Base-by-base conservation (phyloP, 2,329 filamentous ascomycete genomes). In the Pseudocercospora vitis region DNA sequence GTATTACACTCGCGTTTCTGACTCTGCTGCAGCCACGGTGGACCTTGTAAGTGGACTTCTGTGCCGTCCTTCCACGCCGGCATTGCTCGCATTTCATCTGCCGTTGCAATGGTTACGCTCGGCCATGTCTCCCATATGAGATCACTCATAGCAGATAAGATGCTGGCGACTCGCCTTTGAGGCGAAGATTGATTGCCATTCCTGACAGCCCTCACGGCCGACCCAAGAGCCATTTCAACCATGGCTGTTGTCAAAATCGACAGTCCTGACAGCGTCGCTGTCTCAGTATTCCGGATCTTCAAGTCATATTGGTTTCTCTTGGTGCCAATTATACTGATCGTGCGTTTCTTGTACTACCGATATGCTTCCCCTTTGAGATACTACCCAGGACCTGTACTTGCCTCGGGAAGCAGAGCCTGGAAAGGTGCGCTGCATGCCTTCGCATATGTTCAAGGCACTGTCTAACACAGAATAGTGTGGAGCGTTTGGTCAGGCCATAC, bases 401-500 rank as follows among this genome's bases (percentile, higher is more conserved):
- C 65, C 5, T 68, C 65, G 16, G 63, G 64, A 11, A 66, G 63
- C 42, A 63, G 65, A 24, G 56, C 56, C 16, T 68, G 65, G 65
- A 68, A 68, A 54, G 65, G 58, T 57, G 42, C 26, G 42, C 8
- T 21, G 12, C 19, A 31, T 11, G 9, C 18, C 8, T 23, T 19
- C 23, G 14, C 8, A 42, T 11, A 14, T 18, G 11, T 24, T 11
- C 19, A 24, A 11, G 3, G 14, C 4, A 26, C 21, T 14, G 44
- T n/a, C 33, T 32, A 23, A 47, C 26, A 21, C 16, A 7, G 16
- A 32, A 16, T 40, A 63, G 62, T 65, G 19, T 54, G 59, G 47
- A 59, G 54, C 40, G 61, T 58, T 14, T 65, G 53, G 40, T 52
- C 54, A n/a, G 61, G 63, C 28, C 61, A 63, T 33, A 65, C 61